A percentile compares a stretch with the other conserved stretches of the same genome.
Evolutionary conservation across 352 stramenopile genomes (phyloP).

Genomic region (Aphanomyces euteiches): DNA sequence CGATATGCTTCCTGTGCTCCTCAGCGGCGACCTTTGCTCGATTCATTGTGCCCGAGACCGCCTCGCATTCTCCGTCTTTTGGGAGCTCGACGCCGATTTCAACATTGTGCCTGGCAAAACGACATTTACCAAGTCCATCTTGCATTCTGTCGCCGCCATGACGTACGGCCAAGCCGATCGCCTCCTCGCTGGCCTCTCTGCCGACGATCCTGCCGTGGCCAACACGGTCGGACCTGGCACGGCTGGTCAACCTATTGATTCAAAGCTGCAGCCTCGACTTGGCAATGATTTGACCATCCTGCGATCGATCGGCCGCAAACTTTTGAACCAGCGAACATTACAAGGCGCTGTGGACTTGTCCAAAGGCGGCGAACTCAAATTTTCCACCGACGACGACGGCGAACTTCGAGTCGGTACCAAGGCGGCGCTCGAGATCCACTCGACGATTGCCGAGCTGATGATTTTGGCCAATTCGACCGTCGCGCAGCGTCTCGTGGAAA

Average conservation of each 20-base stretch:
- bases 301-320: slow-evolving; percentile 58
- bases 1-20: slow-evolving; percentile 90
- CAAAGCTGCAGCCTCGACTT: slow-evolving; percentile 50
- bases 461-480: slow-evolving; percentile 91
- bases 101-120: slow-evolving; percentile 53
- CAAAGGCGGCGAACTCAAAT: slow-evolving; percentile 79
- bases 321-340: slow-evolving; percentile 54
- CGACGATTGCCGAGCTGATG: slow-evolving; percentile 92
- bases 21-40: slow-evolving; percentile 88
- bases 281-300: slow-evolving; percentile 55
- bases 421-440: slow-evolving; percentile 90
- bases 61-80: slow-evolving; percentile 89
- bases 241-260: slow-evolving; percentile 58
- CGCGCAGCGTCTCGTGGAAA: slow-evolving; percentile 71
- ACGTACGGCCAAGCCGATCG: slow-evolving; percentile 82
- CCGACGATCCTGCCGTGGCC: slow-evolving; percentile 38
- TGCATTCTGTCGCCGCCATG: slow-evolving; percentile 92
- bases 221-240: slow-evolving; percentile 39
- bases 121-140: slow-evolving; percentile 92
- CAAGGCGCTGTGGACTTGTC: slow-evolving; percentile 76
- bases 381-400: slow-evolving; percentile 34
- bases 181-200: slow-evolving; percentile 59
- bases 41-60: slow-evolving; percentile 87
- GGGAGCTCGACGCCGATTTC: slow-evolving; percentile 75
- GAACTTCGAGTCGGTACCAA: slow-evolving; percentile 72